Conservation (phyloP, 768 basidiomycete genomes). For the Paxillus involutus region DNA sequence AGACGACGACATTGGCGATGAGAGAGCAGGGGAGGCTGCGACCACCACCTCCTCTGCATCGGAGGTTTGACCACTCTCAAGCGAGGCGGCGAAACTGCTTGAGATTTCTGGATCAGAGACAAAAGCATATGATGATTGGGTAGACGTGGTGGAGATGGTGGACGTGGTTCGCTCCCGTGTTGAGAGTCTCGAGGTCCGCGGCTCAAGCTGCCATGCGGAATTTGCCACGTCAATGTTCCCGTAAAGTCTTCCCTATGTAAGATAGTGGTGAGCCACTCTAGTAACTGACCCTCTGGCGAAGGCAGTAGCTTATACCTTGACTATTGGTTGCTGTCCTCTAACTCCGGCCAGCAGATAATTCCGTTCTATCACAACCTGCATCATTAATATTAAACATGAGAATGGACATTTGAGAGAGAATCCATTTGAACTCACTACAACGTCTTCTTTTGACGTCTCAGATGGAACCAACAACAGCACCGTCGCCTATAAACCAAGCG, state of each 20-base stretch:
- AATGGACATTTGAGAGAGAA: background rate
- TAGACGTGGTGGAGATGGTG: conserved; percentile 71
- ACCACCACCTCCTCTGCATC: conserved; percentile 64
- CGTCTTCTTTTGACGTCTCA: conserved; percentile 68
- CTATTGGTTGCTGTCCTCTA: conserved; percentile 62
- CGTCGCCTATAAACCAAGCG: conserved; percentile 55
- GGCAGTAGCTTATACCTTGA: conserved; percentile 55
- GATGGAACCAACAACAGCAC: conserved; percentile 74
- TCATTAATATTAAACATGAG: background rate
- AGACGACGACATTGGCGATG: conserved; percentile 62
- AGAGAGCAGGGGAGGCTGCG: conserved; percentile 53
- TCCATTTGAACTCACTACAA: conserved; percentile 48
- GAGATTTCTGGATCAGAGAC: conserved; percentile 85
- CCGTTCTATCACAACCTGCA: conserved; percentile 70
- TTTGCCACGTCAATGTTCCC: conserved; percentile 62
- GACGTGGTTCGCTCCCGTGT: conserved; percentile 74
- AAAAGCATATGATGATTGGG: conserved; percentile 79
- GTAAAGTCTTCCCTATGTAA: conserved; percentile 67
- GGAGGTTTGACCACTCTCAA: conserved; percentile 72
- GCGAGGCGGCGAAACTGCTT: conserved; percentile 80
- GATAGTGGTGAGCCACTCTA: background rate
- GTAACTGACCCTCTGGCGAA: background rate
- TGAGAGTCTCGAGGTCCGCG: conserved; percentile 49
- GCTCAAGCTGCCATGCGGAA: conserved; percentile 81
- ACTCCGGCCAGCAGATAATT: conserved; percentile 74